phyloP scores from a whole-genome alignment of 257 asterid species.

The Forsythia suspensa region DNA sequence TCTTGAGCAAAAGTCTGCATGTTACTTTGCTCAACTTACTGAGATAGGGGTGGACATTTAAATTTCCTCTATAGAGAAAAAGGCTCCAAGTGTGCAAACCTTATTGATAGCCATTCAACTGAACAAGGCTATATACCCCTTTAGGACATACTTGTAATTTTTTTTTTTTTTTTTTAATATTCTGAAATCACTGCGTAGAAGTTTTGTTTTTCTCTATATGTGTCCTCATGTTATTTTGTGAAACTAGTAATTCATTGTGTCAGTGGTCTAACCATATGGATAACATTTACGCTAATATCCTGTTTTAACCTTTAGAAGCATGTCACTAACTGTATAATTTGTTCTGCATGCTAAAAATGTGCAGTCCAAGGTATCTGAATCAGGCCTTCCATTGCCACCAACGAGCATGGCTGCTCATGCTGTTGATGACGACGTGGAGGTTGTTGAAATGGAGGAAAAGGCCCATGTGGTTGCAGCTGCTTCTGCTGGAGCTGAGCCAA shows the following conservation, averaged over 20 bases:
- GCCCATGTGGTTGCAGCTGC: conserved; percentile 31
- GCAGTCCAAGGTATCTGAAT: conserved; percentile 59
- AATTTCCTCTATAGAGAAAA: neutral
- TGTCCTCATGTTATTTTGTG: neutral
- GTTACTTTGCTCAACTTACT: neutral
- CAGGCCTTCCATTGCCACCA: conserved; percentile 48
- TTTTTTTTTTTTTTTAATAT: neutral
- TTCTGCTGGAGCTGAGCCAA: conserved; percentile 28
- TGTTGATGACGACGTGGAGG: conserved; percentile 66
- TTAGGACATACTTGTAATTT: neutral
- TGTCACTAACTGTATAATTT: conserved; percentile 1
- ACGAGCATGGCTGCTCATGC: conserved; percentile 91
- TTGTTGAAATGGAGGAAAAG: conserved; percentile 55
- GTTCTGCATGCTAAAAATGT: conserved; percentile 9
- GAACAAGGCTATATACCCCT: neutral
- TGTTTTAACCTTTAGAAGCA: conserved; percentile 1
- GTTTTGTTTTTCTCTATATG: neutral
- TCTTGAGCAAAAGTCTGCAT: neutral
- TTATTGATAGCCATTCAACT: neutral
- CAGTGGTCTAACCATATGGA: neutral
- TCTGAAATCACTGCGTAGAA: neutral
- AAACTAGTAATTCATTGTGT: neutral
- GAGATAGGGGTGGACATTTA: neutral
- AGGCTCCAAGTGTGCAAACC: neutral
- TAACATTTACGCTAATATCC: neutral